Evolutionary conservation across 2,329 filamentous ascomycete species (phyloP).

Genomic region (Magnaporthales sp.): DNA sequence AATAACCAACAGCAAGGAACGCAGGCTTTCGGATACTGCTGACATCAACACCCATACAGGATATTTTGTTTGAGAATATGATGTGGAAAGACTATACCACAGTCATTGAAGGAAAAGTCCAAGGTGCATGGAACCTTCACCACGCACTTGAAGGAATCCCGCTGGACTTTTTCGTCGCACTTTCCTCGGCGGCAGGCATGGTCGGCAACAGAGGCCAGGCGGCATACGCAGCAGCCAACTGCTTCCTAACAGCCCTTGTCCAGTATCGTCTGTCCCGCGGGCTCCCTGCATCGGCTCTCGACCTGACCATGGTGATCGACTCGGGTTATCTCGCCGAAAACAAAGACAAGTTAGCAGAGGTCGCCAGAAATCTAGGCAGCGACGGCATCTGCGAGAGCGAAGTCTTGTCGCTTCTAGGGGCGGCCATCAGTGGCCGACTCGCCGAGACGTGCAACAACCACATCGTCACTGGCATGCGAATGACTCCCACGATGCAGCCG

Average conservation of each 20-base stretch:
- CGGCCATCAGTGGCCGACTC: slow-evolving; percentile 10
- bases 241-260: slow-evolving; percentile 30
- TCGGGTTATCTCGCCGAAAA: slow-evolving; percentile 39
- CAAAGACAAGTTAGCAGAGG: slow-evolving; percentile 34
- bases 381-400: slow-evolving; percentile 13
- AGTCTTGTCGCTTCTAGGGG: slow-evolving; percentile 11
- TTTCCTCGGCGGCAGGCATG: slow-evolving; percentile 33
- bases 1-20: neutral
- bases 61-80: slow-evolving; percentile 46
- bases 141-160: slow-evolving; percentile 25
- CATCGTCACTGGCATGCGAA: slow-evolving; percentile 42
- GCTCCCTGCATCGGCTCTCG: slow-evolving; percentile 31
- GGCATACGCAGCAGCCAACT: slow-evolving; percentile 39
- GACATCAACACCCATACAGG: slow-evolving; percentile 13
- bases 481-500: slow-evolving; percentile 32
- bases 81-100: slow-evolving; percentile 34
- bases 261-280: slow-evolving; percentile 24
- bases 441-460: slow-evolving; percentile 26
- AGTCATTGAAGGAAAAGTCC: slow-evolving; percentile 41
- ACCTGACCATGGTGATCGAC: slow-evolving; percentile 42
- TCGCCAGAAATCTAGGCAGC: slow-evolving; percentile 17
- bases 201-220: slow-evolving; percentile 42
- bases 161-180: slow-evolving; percentile 44
- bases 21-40: neutral
- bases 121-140: slow-evolving; percentile 46